Evolutionary conservation across 495 filamentous ascomycete species (phyloP).

Genomic region (Chaetomidium leptoderma): DNA sequence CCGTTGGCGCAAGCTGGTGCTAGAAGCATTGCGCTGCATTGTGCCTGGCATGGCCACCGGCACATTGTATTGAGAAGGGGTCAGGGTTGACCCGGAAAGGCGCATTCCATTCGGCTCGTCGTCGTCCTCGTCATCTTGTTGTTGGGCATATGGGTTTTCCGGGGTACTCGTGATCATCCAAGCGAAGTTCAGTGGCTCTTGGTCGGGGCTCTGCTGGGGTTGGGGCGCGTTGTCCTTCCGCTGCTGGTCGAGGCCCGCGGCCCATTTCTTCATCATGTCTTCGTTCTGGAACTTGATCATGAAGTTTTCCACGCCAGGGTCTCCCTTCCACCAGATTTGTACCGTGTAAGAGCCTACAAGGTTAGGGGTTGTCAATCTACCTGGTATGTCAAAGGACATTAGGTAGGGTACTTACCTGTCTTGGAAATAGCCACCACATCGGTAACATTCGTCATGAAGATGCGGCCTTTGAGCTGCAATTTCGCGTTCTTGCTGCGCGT

Average conservation of each 20-base stretch:
- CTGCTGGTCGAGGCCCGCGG: slow-evolving; percentile 57
- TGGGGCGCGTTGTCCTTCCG: slow-evolving; percentile 48
- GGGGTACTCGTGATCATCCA: slow-evolving; percentile 59
- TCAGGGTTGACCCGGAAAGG: slow-evolving; percentile 17
- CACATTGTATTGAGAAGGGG: slow-evolving; percentile 20
- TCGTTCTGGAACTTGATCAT: slow-evolving; percentile 88
- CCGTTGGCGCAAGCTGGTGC: slow-evolving; percentile 71
- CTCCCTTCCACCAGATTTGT: slow-evolving; percentile 98
- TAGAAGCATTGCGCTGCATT: slow-evolving; percentile 75
- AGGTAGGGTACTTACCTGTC: slow-evolving; percentile 57
- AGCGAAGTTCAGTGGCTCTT: slow-evolving; percentile 58
- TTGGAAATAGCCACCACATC: slow-evolving; percentile 80
- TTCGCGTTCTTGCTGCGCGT: slow-evolving; percentile 71
- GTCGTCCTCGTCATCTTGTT: slow-evolving; percentile 77
- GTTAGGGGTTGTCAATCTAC: slow-evolving; percentile 28
- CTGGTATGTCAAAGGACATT: neutral
- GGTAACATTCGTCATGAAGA: slow-evolving; percentile 99
- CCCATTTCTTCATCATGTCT: slow-evolving; percentile 89
- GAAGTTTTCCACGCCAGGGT: slow-evolving; percentile 94
- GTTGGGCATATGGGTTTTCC: slow-evolving; percentile 73
- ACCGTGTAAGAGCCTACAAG: slow-evolving; percentile 77
- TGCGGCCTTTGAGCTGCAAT: slow-evolving; percentile 90
- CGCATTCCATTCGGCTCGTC: slow-evolving; percentile 42
- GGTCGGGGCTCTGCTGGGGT: slow-evolving; percentile 34
- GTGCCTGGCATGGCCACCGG: slow-evolving; percentile 31